Evolutionary conservation across 2,329 filamentous ascomycete species (phyloP), one percentile per base, ranked within the genome.

Genomic region (Bipolaris sorokiniana): DNA sequence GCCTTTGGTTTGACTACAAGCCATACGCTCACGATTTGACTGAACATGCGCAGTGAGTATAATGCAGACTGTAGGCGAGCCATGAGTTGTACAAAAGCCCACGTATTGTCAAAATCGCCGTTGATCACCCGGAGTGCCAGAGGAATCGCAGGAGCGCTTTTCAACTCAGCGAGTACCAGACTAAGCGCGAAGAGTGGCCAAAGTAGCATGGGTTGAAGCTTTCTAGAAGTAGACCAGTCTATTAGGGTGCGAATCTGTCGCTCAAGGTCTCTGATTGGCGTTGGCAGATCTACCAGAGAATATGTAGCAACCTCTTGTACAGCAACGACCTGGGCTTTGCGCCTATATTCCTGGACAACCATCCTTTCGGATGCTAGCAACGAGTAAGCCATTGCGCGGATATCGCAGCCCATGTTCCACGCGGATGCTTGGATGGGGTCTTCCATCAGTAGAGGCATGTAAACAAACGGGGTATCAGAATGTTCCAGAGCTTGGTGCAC

Each of bases 391-490:
- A 78, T 51, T 2, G 62, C 59, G 5, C 80, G 77, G 3, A 79
- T 57, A 5, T 72, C 63, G 13, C 68, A 57, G 1, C 77, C 78
- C 10, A 76, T 58, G 23, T 68, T 69, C 79, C 79, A 82, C 5
- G 79, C 79, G 1, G 79, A 77, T 36, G 75, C 71, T 48, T 75
- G 71, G 11, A 70, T 68, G 0, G 79, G 72, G 54, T 82, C 80
- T 53, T 82, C 80, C 11, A 87, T 76, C 0, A 92, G 72, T 20
- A 88, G 80, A 0, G 88, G 87, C 0, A 92, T 80, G 69, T 89
- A 93, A 11, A 91, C 81, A 38, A 51, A 47, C 7, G 62, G 61
- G 1, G 62, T 56, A 2, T 73, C 59, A 65, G 58, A 48, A 5
- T 45, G 33, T 11, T 48, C 51, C 10, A 67, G 37, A 7, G 63